Evolutionary conservation across 2,329 filamentous ascomycete genomes (phyloP).

Genomic region (Passalora sequoiae): DNA sequence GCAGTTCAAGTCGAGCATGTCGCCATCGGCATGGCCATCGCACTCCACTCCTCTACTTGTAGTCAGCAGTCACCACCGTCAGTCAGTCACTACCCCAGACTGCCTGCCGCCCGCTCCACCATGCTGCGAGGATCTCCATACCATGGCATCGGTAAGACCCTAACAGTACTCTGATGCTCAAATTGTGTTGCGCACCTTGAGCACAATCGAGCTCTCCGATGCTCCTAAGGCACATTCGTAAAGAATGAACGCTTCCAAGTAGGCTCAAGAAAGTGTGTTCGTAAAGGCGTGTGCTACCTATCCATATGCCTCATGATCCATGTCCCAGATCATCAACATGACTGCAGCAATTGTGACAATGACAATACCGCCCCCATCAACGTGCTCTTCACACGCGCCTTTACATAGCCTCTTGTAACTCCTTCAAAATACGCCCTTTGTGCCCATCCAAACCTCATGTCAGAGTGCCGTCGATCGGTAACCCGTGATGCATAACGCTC

Average conservation of each 20-base stretch:
- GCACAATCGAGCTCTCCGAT: too few relatives aligned
- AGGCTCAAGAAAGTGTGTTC: background rate
- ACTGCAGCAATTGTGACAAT: background rate
- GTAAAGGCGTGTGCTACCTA: background rate
- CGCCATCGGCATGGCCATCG: too few relatives aligned
- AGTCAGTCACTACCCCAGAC: too few relatives aligned
- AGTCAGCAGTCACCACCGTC: too few relatives aligned
- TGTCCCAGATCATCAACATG: slow-evolving; percentile 5
- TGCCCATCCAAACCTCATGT: slow-evolving; percentile 8
- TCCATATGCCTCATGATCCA: background rate
- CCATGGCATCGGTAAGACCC: too few relatives aligned
- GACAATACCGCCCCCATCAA: background rate
- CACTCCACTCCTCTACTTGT: too few relatives aligned
- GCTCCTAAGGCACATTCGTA: too few relatives aligned
- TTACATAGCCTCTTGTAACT: slow-evolving; percentile 15
- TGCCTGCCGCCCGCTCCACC: too few relatives aligned
- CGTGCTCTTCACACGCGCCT: slow-evolving; percentile 1
- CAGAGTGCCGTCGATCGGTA: slow-evolving; percentile 5
- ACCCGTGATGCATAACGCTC: slow-evolving; percentile 14
- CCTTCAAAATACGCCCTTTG: slow-evolving; percentile 9
- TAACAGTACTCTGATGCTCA: too few relatives aligned
- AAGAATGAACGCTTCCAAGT: background rate
- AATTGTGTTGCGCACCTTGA: too few relatives aligned
- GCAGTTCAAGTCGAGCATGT: too few relatives aligned
- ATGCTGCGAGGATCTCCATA: too few relatives aligned